Conservation (phyloP, 805 yeast genomes). For the Candida qinlingensis region DNA sequence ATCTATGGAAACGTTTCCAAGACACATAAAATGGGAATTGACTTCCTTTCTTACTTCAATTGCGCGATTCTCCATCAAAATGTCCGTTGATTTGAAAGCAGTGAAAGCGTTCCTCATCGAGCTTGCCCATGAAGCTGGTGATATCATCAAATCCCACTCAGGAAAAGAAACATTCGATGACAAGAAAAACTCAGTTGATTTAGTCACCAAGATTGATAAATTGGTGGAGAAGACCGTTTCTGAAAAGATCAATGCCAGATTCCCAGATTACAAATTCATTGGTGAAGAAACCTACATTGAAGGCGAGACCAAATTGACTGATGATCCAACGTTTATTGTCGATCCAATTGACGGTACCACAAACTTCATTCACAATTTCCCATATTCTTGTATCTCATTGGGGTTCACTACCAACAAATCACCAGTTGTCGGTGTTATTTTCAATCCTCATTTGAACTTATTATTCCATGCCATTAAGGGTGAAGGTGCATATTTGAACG, state of each 20-base stretch:
- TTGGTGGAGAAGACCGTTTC: conserved; percentile 42
- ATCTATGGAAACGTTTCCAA: too few relatives aligned
- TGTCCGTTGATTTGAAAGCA: conserved; percentile 20
- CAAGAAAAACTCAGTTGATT: conserved; percentile 55
- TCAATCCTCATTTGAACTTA: conserved; percentile 51
- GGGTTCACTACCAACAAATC: conserved; percentile 45
- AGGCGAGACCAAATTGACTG: conserved; percentile 41
- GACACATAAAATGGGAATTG: too few relatives aligned
- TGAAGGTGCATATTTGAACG: conserved; percentile 49
- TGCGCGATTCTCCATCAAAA: neutral
- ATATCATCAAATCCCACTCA: conserved; percentile 41
- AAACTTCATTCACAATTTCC: conserved; percentile 58
- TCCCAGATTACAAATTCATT: conserved; percentile 47
- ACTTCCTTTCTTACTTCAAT: too few relatives aligned
- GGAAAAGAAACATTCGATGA: conserved; percentile 48
- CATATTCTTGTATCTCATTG: conserved; percentile 55
- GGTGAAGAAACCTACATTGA: conserved; percentile 57
- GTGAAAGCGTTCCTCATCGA: conserved; percentile 33
- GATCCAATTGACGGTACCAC: conserved; percentile 68
- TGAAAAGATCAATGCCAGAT: conserved; percentile 32
- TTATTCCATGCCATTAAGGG: conserved; percentile 52
- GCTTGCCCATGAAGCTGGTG: conserved; percentile 44
- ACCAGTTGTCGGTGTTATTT: conserved; percentile 62
- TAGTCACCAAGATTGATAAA: conserved; percentile 58
- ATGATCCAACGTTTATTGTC: conserved; percentile 56